A percentile compares a stretch with the other conserved stretches of the same genome.
phyloP scores from a whole-genome alignment of 495 filamentous ascomycete genomes.

The Cercophora newfieldiana region DNA sequence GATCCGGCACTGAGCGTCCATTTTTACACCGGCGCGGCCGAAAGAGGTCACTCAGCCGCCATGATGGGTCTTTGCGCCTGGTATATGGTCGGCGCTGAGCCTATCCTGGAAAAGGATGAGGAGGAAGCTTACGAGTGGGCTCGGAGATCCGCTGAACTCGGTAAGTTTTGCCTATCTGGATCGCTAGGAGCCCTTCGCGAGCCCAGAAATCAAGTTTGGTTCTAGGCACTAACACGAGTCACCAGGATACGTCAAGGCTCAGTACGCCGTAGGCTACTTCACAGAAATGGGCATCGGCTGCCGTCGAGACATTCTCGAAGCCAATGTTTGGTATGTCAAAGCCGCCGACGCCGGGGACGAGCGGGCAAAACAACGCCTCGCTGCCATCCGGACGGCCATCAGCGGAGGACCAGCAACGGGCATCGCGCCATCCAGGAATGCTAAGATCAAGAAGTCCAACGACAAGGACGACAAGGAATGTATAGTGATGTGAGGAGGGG shows the following conservation, averaged over 20 bases:
- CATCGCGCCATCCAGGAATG: constrained; percentile 47
- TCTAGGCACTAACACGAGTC: constrained; percentile 8
- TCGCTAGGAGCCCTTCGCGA: neutral
- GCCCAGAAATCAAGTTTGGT: neutral
- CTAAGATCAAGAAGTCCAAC: constrained; percentile 51
- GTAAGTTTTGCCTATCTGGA: constrained; percentile 52
- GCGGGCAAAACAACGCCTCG: constrained; percentile 79
- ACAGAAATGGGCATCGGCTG: constrained; percentile 98
- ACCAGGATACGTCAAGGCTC: constrained; percentile 82
- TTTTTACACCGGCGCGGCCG: constrained; percentile 92
- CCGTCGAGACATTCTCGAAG: constrained; percentile 86
- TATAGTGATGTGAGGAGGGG: constrained; percentile 54
- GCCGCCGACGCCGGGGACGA: constrained; percentile 92
- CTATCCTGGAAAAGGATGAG: constrained; percentile 91
- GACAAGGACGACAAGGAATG: constrained; percentile 58
- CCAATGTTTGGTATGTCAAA: constrained; percentile 97
- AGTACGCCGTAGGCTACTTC: constrained; percentile 96
- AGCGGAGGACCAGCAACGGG: constrained; percentile 66
- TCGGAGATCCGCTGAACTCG: constrained; percentile 74
- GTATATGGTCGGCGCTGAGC: constrained; percentile 96
- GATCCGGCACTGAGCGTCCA: constrained; percentile 95
- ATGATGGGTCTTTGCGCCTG: constrained; percentile 99
- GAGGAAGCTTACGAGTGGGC: constrained; percentile 98
- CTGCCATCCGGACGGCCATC: constrained; percentile 81
- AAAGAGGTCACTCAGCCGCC: constrained; percentile 77